A percentile compares a stretch with the other conserved stretches of the same genome.
Evolutionary conservation across 1,284 basidiomycete genomes (phyloP).

Genomic region (Leccinum pseudoinsigne): DNA sequence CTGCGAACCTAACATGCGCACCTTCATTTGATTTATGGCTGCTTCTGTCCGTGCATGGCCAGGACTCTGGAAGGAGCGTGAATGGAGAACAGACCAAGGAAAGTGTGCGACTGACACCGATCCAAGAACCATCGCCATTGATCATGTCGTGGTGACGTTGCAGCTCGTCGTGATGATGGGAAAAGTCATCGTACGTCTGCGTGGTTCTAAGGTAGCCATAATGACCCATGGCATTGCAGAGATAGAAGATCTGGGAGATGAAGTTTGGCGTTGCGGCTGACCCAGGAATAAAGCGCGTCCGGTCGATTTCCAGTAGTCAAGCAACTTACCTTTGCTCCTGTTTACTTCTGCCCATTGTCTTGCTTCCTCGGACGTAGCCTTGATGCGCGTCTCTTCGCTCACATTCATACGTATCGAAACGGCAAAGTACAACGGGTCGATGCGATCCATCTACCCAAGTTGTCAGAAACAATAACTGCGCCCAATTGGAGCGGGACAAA

Average conservation of each 20-base stretch:
- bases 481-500: conserved; percentile 29
- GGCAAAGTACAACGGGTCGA: conserved; percentile 84
- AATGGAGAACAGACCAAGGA: conserved; percentile 12
- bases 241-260: conserved; percentile 94
- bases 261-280: conserved; percentile 75
- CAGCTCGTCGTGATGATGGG: conserved; percentile 75
- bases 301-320: background rate
- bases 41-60: conserved; percentile 67
- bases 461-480: conserved; percentile 14
- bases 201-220: conserved; percentile 84
- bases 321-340: conserved; percentile 41
- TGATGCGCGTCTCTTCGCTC: conserved; percentile 88
- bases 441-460: conserved; percentile 76
- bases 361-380: conserved; percentile 85
- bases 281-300: background rate
- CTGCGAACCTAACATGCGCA: conserved; percentile 27
- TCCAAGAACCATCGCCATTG: conserved; percentile 76
- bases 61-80: conserved; percentile 49
- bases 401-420: conserved; percentile 73
- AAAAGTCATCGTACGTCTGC: conserved; percentile 67
- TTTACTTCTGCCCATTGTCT: conserved; percentile 66
- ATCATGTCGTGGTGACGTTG: conserved; percentile 78
- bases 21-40: conserved; percentile 74
- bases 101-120: conserved; percentile 57
- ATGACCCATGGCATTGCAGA: conserved; percentile 83